These are phyloP conservation scores for Yamadazyma dendronema DNA, from an alignment of 1,139 yeast species.

Conservation along the genomic window DNA sequence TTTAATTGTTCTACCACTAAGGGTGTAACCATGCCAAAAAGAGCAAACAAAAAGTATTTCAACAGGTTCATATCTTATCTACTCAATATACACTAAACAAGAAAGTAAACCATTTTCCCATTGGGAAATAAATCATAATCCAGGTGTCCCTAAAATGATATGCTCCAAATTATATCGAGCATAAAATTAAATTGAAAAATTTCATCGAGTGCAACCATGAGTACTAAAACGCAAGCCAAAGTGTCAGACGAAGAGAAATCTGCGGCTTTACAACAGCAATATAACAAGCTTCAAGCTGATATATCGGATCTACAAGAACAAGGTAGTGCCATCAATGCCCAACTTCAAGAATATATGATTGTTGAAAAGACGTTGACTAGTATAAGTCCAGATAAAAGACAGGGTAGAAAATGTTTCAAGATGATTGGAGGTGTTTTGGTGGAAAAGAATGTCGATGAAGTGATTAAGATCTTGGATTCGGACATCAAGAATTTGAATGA, in stretches of 20 bases:
- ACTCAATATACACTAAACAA: too few relatives aligned
- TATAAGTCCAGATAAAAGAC: constrained; percentile 37
- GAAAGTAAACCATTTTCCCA: too few relatives aligned
- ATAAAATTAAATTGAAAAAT: not conserved
- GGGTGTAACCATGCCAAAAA: not conserved
- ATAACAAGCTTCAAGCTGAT: constrained; percentile 61
- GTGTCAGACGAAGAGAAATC: constrained; percentile 40
- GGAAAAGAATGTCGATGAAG: constrained; percentile 77
- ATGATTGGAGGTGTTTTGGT: constrained; percentile 94
- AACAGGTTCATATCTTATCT: too few relatives aligned
- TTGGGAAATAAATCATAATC: too few relatives aligned
- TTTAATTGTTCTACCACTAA: constrained; percentile 2
- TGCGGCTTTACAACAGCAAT: constrained; percentile 54
- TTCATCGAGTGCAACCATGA: not conserved
- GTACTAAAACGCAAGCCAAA: not conserved
- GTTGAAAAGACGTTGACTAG: constrained; percentile 34
- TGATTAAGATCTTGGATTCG: constrained; percentile 60
- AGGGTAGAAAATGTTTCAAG: constrained; percentile 76
- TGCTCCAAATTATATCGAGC: not conserved
- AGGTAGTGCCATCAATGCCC: constrained; percentile 46
- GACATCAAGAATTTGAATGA: constrained; percentile 51
- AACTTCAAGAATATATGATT: constrained; percentile 41
- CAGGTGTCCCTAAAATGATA: too few relatives aligned
- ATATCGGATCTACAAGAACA: constrained; percentile 58
- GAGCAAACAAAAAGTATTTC: too few relatives aligned